Evolutionary conservation across 108 stramenopile genomes (phyloP), one percentile per base, ranked within the genome.

Genomic region (Licmophora abbreviata): DNA sequence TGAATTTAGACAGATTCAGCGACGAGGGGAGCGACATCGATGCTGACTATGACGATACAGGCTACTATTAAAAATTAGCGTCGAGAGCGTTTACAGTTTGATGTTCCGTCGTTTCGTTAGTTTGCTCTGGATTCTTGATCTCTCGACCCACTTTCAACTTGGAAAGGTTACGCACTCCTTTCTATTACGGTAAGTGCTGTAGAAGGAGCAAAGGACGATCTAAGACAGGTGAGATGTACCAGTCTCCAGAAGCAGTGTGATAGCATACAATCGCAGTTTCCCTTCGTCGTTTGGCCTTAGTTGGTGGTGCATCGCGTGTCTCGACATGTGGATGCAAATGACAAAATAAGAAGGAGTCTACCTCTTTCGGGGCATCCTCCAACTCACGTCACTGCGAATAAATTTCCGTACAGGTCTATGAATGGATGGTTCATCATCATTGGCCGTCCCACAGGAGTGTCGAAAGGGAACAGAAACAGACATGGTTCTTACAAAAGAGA

Each of bases 281-380:
- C 1, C 20, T 40, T 15, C 3, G 20, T 3, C 38, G 3, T 23
- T 22, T n/a, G 24, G 63, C 71, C 71, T 73, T 55, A 66, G 71
- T 51, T 73, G 71, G 71, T 73, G 71, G 71, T 73, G 71, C 71
- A 73, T 72, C 61, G 34, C 65, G 51, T 73, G 66, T 73, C 64
- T 73, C 71, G 61, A 73, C 71, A 73, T 34, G 59, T 22, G 44
- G 48, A 41, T 17, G 55, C 21, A 6, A n/a, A n/a, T n/a, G 21
- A 46, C 2, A n/a, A n/a, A n/a, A n/a, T 35, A 35, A 10, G 11
- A 14, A 35, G 34, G 11, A 11, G 10, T 10, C 10, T 14, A 35
- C 45, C n/a, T 24, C 45, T 46, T 46, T 46, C 45, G 45, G 45
- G 25, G 35, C 12, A 1, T 11, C 10, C 18, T 41, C 15, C 3